Percentiles rank a stretch among this genome's conserved stretches.
phyloP scores from a whole-genome alignment of 2,329 filamentous ascomycete genomes.

The Phialophora expanda region DNA sequence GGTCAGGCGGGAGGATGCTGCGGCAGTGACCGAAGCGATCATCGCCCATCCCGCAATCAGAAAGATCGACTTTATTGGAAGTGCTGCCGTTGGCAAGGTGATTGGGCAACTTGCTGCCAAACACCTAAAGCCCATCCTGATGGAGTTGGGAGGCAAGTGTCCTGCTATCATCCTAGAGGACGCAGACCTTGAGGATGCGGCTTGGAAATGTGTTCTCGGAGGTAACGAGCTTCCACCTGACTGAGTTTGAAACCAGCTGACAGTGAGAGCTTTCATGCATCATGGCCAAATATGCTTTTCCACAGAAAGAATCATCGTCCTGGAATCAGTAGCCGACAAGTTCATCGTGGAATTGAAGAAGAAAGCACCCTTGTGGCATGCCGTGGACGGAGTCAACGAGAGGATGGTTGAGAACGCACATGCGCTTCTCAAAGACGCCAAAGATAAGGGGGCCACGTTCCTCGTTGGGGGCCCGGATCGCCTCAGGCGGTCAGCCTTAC shows the following conservation, averaged over 20 bases:
- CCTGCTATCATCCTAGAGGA: constrained; percentile 79
- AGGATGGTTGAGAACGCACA: constrained; percentile 2
- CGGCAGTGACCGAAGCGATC: constrained; percentile 68
- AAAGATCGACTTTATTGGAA: constrained; percentile 82
- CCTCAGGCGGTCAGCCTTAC: constrained; percentile 68
- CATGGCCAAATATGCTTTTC: constrained; percentile 82
- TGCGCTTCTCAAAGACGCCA: background rate
- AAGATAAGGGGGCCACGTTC: background rate
- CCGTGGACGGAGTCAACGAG: background rate
- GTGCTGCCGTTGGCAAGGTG: constrained; percentile 71
- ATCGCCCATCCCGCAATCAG: constrained; percentile 70
- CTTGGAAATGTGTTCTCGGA: constrained; percentile 43
- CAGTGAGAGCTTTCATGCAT: constrained; percentile 19
- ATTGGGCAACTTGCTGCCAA: constrained; percentile 72
- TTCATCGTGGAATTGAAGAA: constrained; percentile 57
- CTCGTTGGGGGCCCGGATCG: constrained; percentile 53
- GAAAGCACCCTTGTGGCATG: background rate
- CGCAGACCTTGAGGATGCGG: constrained; percentile 74
- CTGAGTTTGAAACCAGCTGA: too few relatives aligned
- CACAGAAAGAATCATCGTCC: constrained; percentile 76
- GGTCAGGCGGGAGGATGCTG: constrained; percentile 64
- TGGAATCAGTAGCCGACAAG: constrained; percentile 57
- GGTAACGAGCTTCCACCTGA: background rate
- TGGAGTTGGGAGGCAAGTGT: constrained; percentile 84
- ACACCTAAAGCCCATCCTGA: constrained; percentile 75